A percentile compares a stretch with the other conserved stretches of the same genome.
Conservation (phyloP, 2,329 filamentous ascomycete species). For the Penicillium sp. region DNA sequence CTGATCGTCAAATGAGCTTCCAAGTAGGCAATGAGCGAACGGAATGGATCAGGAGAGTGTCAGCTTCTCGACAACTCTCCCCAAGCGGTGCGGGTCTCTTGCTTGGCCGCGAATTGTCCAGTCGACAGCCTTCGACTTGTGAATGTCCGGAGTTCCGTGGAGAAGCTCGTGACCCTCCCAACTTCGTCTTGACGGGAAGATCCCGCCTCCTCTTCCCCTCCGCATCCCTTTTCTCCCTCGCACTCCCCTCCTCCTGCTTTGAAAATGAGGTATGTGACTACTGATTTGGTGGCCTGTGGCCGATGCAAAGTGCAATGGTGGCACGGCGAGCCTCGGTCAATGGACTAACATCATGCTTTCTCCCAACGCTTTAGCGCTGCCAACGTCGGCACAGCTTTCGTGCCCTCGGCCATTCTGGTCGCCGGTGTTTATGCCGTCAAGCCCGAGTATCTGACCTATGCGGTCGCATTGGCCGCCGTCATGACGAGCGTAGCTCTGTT, state of each 20-base stretch:
- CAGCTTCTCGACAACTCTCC: neutral
- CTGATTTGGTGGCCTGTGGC: too few species aligned
- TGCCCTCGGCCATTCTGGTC: conserved; percentile 73
- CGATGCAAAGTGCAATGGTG: too few species aligned
- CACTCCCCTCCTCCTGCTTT: conserved; percentile 1
- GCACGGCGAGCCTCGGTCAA: too few species aligned
- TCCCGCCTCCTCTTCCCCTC: conserved; percentile 6
- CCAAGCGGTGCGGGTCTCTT: too few species aligned
- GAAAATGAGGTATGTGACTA: conserved; percentile 26
- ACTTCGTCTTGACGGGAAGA: neutral
- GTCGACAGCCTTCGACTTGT: neutral
- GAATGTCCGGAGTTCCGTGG: neutral
- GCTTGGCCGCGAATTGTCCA: neutral
- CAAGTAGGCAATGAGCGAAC: too few species aligned
- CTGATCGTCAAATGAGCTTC: too few species aligned
- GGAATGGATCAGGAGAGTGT: too few species aligned
- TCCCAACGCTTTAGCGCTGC: conserved; percentile 18
- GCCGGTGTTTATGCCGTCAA: conserved; percentile 72
- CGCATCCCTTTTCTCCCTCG: conserved; percentile 3
- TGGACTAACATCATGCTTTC: conserved; percentile 1
- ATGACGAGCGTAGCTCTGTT: conserved; percentile 68
- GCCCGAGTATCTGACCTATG: conserved; percentile 68
- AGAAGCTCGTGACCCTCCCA: neutral
- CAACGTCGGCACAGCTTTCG: conserved; percentile 73
- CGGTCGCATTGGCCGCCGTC: conserved; percentile 58